Base-by-base conservation (phyloP, 2,329 filamentous ascomycete species). In the Phialophora macrospora region DNA sequence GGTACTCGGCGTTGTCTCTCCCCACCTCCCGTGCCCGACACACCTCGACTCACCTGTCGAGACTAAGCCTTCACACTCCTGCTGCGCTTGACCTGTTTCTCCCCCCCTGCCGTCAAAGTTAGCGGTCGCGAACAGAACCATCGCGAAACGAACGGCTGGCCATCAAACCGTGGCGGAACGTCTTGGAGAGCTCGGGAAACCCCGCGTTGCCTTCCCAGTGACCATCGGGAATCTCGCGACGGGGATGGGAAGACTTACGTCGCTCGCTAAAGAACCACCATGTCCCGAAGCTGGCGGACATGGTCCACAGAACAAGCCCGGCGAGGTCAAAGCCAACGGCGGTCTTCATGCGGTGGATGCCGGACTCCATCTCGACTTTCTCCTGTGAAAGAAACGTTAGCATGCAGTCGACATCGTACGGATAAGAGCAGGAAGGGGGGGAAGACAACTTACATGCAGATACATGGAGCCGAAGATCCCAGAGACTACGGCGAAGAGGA, bases 401-500 rank as follows among this genome's bases (percentile, higher is more conserved):
- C 48, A 12, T 26, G 17, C 12, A 22, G 7, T 48, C 44, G 20
- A 48, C 44, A 48, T 48, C 9, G 44, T 34, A 34, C 6, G n/a
- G 6, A n/a, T 3, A 26, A 9, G 14, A 28, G 2, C 6, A 12
- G 12, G 24, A 8, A 20, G n/a, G 20, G 8, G 11, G 9, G 12
- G 48, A 26, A 1, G 48, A 12, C 20, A 24, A 49, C 48, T 26
- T 51, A 51, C 48, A 61, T 85, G 78, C 74, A 96, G 90, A 81
- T 89, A 97, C 83, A 94, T 87, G 72, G 84, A 87, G 61, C 88
- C 93, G 75, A 97, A 97, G 66, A 95, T 80, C 20, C 92, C 93
- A 76, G 96, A 96, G 5, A 95, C 82, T 1, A 88, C 86, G 66
- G 92, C 87, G 89, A 91, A 96, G 32, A 96, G 84, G 68, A 95